Evolutionary conservation across 148 eudicot genomes (phyloP).

Genomic region (Heliamphora exappendiculata): DNA sequence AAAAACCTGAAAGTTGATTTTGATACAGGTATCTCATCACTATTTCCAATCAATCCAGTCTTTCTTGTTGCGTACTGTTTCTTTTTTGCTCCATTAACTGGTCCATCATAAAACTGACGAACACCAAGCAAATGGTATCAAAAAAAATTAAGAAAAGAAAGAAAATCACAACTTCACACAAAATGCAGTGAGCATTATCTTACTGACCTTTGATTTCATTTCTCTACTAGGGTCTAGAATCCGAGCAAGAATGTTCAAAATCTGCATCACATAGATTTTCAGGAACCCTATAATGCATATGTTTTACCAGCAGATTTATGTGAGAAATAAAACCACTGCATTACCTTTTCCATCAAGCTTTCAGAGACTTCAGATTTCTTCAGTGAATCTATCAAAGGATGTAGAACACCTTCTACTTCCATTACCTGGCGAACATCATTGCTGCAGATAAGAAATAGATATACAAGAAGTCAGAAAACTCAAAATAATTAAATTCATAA

Average conservation of each 20-base stretch:
- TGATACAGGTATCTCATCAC: constrained; percentile 22
- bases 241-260: constrained; percentile 58
- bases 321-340: constrained; percentile 2
- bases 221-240: constrained; percentile 68
- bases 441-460: constrained; percentile 34
- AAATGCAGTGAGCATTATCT: neutral
- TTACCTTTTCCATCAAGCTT: constrained; percentile 46
- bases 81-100: constrained; percentile 52
- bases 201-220: constrained; percentile 58
- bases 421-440: constrained; percentile 49
- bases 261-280: constrained; percentile 35
- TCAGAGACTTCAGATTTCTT: constrained; percentile 35
- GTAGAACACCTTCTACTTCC: constrained; percentile 48
- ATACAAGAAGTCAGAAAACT: constrained; percentile 11
- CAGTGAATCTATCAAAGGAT: constrained; percentile 39
- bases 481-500: neutral
- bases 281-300: neutral
- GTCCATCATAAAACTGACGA: constrained; percentile 52
- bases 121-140: neutral
- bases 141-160: neutral
- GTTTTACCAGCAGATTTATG: constrained; percentile 4
- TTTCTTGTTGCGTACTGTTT: constrained; percentile 16
- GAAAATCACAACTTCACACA: neutral
- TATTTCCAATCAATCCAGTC: constrained; percentile 17
- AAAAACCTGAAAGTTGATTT: constrained; percentile 25